Base-by-base conservation (phyloP, 352 stramenopile genomes). In the Phytophthora pluvialis region DNA sequence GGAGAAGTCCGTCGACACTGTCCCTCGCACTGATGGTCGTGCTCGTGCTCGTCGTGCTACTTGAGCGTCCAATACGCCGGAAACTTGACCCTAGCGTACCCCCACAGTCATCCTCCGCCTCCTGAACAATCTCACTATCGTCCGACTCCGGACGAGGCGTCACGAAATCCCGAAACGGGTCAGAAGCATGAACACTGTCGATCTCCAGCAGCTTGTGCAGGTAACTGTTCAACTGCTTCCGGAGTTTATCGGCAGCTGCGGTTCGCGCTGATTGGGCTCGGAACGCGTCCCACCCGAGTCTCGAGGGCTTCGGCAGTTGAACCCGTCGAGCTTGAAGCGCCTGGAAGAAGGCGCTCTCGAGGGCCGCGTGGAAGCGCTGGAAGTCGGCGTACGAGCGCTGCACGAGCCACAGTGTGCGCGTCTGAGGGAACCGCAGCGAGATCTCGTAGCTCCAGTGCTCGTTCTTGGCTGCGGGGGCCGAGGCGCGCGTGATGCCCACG, bases 171-270 rank as follows among this genome's bases (percentile, higher is more conserved):
- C 73, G 75, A 31, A 89, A 86, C 15, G 47, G 33, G 25, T 52
- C 65, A 31, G 77, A 75, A 21, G 74, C 58, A 50, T 81, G 66
- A 2, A 91, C 53, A 31, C 63, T 72, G 40, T 83, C 73, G 31
- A 89, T 75, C 65, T 88, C 82, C 39, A 91, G 61, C 28, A 91
- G 63, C 46, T 79, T 77, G 59, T 83, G 82, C 56, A 91, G 45
- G 44, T 91, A 91, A 26, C 69, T 60, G 56, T 89, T 91, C 28
- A 91, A 65, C 53, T 82, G 74, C 25, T 68, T 59, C n/a, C 70
- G 62, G 26, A 86, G 67, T 18, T 78, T 76, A 53, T 76, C 60
- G 3, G 77, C 64, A 7, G 72, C 60, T 16, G 60, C 36, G 26
- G 76, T 65, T 1, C 73, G 66, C 0, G 32, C 42, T 5, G 60